Evolutionary conservation across 257 asterid species (phyloP).

Genomic region (Solanum bulbocastanum): DNA sequence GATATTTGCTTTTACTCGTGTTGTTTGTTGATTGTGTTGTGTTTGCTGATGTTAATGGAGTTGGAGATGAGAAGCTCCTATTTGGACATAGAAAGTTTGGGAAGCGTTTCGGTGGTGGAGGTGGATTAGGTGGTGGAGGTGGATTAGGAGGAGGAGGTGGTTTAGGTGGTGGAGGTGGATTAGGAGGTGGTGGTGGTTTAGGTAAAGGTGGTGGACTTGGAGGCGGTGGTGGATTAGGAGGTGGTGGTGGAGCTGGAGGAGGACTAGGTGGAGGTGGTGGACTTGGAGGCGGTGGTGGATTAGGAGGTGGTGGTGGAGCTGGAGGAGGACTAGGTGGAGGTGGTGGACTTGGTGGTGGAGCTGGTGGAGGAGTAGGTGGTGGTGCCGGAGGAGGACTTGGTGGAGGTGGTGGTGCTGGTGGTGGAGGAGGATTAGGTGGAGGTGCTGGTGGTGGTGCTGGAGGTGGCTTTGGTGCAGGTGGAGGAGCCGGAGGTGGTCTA

Average conservation of each 20-base stretch:
- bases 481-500: neutral
- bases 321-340: neutral
- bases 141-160: neutral
- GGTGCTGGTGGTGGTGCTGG: conserved; percentile 2
- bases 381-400: neutral
- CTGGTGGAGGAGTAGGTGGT: neutral
- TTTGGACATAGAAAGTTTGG: neutral
- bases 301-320: neutral
- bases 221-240: neutral
- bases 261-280: neutral
- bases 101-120: neutral
- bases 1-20: neutral
- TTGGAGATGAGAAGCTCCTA: neutral
- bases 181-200: neutral
- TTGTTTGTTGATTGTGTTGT: neutral
- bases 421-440: neutral
- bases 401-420: neutral
- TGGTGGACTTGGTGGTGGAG: neutral
- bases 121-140: neutral
- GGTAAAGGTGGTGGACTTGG: neutral
- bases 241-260: neutral
- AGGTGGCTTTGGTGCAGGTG: neutral
- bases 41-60: neutral
- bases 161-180: neutral
- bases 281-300: neutral